Evolutionary conservation across 257 asterid species (phyloP).

Genomic region (Nicotiana obtusifolia): DNA sequence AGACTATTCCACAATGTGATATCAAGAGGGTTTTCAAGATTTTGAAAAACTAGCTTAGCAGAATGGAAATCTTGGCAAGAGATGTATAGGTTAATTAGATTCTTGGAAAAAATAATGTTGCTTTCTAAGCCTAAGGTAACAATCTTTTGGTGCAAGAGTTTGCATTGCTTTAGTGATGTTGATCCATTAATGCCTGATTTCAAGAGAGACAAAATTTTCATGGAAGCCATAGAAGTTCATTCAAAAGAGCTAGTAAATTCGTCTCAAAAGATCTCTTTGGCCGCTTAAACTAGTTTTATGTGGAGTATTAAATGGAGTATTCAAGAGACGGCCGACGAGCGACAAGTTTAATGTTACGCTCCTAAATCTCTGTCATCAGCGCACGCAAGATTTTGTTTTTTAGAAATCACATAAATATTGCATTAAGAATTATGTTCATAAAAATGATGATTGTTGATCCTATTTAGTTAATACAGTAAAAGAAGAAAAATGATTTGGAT

Average conservation of each 20-base stretch:
- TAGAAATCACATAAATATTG: too few relatives aligned
- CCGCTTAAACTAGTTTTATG: too few relatives aligned
- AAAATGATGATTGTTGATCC: too few relatives aligned
- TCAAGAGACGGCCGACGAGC: too few relatives aligned
- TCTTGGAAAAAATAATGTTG: conserved; percentile 45
- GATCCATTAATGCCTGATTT: conserved; percentile 23
- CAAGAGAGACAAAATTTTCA: conserved; percentile 34
- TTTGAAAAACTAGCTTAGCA: conserved; percentile 44
- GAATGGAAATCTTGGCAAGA: conserved; percentile 37
- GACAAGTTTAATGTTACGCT: too few relatives aligned
- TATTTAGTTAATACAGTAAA: too few relatives aligned
- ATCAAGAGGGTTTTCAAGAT: conserved; percentile 43
- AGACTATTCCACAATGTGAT: conserved; percentile 73
- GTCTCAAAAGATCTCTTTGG: not conserved
- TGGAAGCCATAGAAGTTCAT: conserved; percentile 30
- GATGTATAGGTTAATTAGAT: conserved; percentile 51
- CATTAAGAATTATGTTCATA: too few relatives aligned
- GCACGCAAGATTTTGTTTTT: too few relatives aligned
- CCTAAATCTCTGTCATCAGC: too few relatives aligned
- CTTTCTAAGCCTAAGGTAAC: conserved; percentile 47
- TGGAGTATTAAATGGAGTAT: too few relatives aligned
- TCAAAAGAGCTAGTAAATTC: not conserved
- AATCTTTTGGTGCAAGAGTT: conserved; percentile 46
- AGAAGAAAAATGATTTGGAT: too few relatives aligned
- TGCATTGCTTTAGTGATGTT: conserved; percentile 31